Evolutionary conservation across 2,329 filamentous ascomycete species (phyloP), one percentile per base, ranked within the genome.

Genomic region (Dendryphion nanum): DNA sequence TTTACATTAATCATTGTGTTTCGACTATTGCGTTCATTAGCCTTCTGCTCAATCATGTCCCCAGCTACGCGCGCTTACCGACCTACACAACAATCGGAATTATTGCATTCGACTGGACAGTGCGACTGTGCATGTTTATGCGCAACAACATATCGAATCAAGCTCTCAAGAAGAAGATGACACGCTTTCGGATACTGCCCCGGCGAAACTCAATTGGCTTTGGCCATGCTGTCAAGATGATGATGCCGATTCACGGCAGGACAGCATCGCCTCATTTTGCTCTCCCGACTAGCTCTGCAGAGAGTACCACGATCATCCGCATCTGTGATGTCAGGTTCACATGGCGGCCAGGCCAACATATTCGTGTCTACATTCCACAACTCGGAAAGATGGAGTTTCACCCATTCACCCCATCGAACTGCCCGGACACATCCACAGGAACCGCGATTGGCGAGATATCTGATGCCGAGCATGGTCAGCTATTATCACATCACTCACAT

Each of bases 341-440:
- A 3, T 61, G 55, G 56, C 49, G 37, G 23, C 55, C 58, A n/a
- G 58, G 58, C 3, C 58, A 60, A 30, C 58, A 61, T 37, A 38
- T 61, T 4, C 42, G 58, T n/a, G 16, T 60, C 2, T 56, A 50
- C 30, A 30, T 60, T 8, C 58, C 56, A 14, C 45, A 41, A 13
- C 40, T 61, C 4, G 57, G 57, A 2, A n/a, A 31, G 4, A 41
- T 55, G 4, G 56, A 59, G 30, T 33, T 48, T 3, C 58, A 60
- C 26, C 55, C 58, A 4, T 61, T 60, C 38, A 61, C 57, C 6
- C 55, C 58, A 4, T 53, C 58, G 6, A 58, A 55, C 6, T 60
- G 54, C n/a, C n/a, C 23, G 3, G 23, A 26, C 23, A 8, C n/a
- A n/a, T 26, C 23, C 23, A 26, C 10, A 8, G 23, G 10, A 8